Percentiles rank a stretch among this genome's conserved stretches.
phyloP scores from a whole-genome alignment of 352 stramenopile genomes.

The Phytophthora cactorum region DNA sequence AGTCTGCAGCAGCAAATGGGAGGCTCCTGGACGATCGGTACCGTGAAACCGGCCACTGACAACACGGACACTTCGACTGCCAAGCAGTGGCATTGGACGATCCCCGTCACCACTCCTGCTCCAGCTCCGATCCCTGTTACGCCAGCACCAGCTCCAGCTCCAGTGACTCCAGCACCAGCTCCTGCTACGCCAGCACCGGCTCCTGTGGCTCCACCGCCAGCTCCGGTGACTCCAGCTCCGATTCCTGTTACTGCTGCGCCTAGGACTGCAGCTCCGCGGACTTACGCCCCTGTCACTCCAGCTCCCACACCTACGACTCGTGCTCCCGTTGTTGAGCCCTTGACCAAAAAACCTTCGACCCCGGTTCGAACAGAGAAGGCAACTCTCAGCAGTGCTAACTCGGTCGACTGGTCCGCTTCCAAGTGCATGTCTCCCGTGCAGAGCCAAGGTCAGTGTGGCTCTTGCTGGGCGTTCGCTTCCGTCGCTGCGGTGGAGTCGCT shows the following conservation, averaged over 20 bases:
- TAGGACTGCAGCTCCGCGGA: conserved; percentile 7
- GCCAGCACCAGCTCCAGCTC: conserved; percentile 5
- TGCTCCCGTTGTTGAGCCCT: conserved; percentile 32
- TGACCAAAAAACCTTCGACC: conserved; percentile 11
- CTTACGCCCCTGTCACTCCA: conserved; percentile 14
- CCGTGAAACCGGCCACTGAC: conserved; percentile 27
- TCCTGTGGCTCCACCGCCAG: not conserved
- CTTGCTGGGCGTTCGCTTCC: conserved; percentile 97
- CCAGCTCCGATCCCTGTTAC: conserved; percentile 11
- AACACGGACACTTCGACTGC: conserved; percentile 6
- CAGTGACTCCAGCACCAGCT: not conserved
- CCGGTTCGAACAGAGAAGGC: conserved; percentile 25
- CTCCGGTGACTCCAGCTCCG: conserved; percentile 1
- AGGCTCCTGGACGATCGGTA: conserved; percentile 25
- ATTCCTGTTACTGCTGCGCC: conserved; percentile 12
- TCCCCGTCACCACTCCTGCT: conserved; percentile 11
- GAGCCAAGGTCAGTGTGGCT: conserved; percentile 96
- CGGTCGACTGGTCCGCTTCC: conserved; percentile 48
- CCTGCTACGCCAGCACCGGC: conserved; percentile 8
- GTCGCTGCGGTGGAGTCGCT: conserved; percentile 91
- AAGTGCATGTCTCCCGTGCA: conserved; percentile 74
- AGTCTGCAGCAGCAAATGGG: conserved; percentile 29
- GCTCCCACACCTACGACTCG: too few relatives aligned
- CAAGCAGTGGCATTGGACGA: conserved; percentile 26
- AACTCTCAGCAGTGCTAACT: conserved; percentile 12